phyloP scores from a whole-genome alignment of 306 rosid genomes.

The Dryas alaskensis region DNA sequence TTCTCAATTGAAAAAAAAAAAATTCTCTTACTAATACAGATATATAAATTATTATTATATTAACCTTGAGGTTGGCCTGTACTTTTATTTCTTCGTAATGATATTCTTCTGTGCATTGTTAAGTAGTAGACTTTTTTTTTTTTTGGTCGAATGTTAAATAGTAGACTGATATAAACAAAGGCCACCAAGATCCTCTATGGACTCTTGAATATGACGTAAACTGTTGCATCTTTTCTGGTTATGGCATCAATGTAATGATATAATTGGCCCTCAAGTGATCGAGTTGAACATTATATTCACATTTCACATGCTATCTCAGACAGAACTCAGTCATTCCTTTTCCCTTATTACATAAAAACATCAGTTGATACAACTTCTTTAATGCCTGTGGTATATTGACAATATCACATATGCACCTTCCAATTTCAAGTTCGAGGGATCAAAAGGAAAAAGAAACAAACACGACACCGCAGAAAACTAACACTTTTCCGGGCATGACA shows the following conservation, averaged over 20 bases:
- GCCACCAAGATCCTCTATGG: neutral
- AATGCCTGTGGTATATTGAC: neutral
- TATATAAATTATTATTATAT: too few species aligned
- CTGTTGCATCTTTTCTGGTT: too few species aligned
- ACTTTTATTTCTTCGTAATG: too few species aligned
- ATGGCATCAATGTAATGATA: too few species aligned
- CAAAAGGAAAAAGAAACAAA: neutral
- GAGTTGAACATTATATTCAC: neutral
- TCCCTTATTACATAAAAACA: neutral
- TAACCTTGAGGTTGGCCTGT: too few species aligned
- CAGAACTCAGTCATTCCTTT: neutral
- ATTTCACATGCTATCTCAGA: neutral
- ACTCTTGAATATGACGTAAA: neutral
- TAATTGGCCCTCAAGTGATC: neutral
- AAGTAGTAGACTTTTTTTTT: too few species aligned
- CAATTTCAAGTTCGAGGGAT: neutral
- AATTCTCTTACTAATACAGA: too few species aligned
- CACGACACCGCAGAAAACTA: neutral
- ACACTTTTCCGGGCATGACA: neutral
- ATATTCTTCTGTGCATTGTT: too few species aligned
- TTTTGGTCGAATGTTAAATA: too few species aligned
- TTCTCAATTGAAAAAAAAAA: too few species aligned
- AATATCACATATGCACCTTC: neutral
- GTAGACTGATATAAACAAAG: too few species aligned
- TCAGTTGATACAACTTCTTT: neutral